Evolutionary conservation across 2,329 filamentous ascomycete species (phyloP).

Genomic region (Fusarium praegraminearum): DNA sequence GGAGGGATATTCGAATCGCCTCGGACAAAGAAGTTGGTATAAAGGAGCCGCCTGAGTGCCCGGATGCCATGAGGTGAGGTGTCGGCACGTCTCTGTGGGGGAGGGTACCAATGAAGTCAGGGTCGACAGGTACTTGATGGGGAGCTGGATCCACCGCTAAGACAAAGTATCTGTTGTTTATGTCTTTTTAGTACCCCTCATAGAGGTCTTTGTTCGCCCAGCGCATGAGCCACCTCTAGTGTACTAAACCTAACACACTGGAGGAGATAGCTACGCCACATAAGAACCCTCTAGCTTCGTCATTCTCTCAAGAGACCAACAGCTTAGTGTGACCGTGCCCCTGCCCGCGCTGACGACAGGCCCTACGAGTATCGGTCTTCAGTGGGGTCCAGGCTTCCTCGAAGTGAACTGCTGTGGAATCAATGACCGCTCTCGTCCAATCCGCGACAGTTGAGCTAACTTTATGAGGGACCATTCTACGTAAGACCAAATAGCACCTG

Average conservation of each 20-base stretch:
- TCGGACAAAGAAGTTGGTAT: slow-evolving; percentile 33
- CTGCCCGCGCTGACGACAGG: slow-evolving; percentile 38
- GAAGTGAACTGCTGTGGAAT: slow-evolving; percentile 35
- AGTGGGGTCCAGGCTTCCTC: slow-evolving; percentile 31
- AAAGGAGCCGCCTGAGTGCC: slow-evolving; percentile 34
- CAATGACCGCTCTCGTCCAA: slow-evolving; percentile 26
- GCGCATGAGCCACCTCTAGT: slow-evolving; percentile 39
- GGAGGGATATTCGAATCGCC: slow-evolving; percentile 1
- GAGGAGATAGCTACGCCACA: slow-evolving; percentile 40
- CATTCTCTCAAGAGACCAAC: slow-evolving; percentile 31
- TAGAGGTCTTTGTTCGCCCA: slow-evolving; percentile 6
- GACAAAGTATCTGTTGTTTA: slow-evolving; percentile 18
- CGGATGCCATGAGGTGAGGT: slow-evolving; percentile 29
- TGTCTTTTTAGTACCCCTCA: slow-evolving; percentile 19
- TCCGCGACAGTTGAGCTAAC: slow-evolving; percentile 38
- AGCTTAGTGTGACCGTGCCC: slow-evolving; percentile 19
- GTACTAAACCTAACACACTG: not conserved
- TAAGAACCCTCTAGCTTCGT: slow-evolving; percentile 27
- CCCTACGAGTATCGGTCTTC: not conserved
- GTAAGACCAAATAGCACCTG: slow-evolving; percentile 38
- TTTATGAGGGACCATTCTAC: slow-evolving; percentile 36
- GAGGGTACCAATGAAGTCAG: slow-evolving; percentile 5
- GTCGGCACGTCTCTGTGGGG: slow-evolving; percentile 40
- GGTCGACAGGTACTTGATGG: slow-evolving; percentile 12
- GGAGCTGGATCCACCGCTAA: not conserved